Conservation (phyloP, 1,139 yeast genomes). For the Ogataea hybrid region DNA sequence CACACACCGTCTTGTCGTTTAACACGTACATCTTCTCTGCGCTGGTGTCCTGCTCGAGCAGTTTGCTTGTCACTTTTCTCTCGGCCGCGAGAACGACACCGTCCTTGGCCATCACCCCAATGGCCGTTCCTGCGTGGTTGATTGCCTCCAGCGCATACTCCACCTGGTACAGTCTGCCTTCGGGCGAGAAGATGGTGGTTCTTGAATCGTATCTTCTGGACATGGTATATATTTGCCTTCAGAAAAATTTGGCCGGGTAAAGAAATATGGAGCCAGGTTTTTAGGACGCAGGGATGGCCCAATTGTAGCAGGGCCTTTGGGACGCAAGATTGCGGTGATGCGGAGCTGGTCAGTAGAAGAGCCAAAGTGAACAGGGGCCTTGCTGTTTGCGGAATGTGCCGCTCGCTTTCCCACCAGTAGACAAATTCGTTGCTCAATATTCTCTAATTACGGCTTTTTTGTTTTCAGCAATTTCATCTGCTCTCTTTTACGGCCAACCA, state of each 20-base stretch:
- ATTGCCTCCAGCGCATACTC: constrained; percentile 98
- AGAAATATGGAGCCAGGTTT: not conserved
- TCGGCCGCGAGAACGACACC: constrained; percentile 98
- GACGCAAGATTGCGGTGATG: not conserved
- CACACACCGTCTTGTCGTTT: constrained; percentile 65
- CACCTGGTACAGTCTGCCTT: constrained; percentile 91
- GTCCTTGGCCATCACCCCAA: constrained; percentile 87
- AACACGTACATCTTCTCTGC: constrained; percentile 90
- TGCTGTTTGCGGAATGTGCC: not conserved
- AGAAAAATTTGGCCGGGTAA: constrained; percentile 11
- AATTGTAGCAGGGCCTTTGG: not conserved
- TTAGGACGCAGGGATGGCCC: no score
- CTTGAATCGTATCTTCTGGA: constrained; percentile 92
- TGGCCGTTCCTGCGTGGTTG: constrained; percentile 96
- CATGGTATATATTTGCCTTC: constrained; percentile 33
- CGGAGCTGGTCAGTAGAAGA: not conserved
- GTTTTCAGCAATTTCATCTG: constrained; percentile 9
- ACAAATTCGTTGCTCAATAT: not conserved
- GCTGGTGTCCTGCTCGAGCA: constrained; percentile 89
- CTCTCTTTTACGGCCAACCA: constrained; percentile 6
- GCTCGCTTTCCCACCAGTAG: not conserved
- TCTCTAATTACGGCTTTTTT: constrained; percentile 4
- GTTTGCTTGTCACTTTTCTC: constrained; percentile 87
- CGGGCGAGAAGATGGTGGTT: constrained; percentile 98
- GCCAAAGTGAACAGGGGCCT: not conserved